Conservation (phyloP, 176 grass and related monocot species). For the Hyparrhenia diplandra region DNA sequence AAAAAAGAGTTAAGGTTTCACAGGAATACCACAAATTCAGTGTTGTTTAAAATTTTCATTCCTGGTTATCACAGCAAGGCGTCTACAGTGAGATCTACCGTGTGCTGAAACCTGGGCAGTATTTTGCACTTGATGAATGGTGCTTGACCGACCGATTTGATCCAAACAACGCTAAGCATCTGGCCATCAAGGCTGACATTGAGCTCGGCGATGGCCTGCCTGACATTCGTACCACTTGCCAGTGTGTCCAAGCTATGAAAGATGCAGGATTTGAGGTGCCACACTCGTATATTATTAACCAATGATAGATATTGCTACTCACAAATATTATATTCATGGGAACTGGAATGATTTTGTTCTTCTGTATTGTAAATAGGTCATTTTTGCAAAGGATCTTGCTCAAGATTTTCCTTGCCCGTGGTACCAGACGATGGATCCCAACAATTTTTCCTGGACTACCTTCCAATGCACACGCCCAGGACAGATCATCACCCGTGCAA, state of each 20-base stretch:
- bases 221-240: constrained; percentile 26
- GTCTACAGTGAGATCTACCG: constrained; percentile 42
- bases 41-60: neutral
- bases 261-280: constrained; percentile 35
- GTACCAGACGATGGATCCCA: constrained; percentile 35
- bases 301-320: neutral
- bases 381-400: neutral
- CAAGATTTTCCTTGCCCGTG: constrained; percentile 36
- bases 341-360: neutral
- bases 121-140: constrained; percentile 40
- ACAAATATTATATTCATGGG: neutral
- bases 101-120: constrained; percentile 45
- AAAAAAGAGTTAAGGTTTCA: neutral
- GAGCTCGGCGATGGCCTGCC: constrained; percentile 45
- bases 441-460: neutral
- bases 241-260: constrained; percentile 49
- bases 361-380: neutral
- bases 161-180: constrained; percentile 26
- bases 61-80: neutral
- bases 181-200: constrained; percentile 39
- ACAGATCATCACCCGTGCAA: constrained; percentile 1
- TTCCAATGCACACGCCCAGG: constrained; percentile 13
- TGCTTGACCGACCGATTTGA: constrained; percentile 42
- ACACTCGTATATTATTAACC: neutral
- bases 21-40: neutral